phyloP scores from a whole-genome alignment of 306 rosid genomes.

The Casuarina glauca region DNA sequence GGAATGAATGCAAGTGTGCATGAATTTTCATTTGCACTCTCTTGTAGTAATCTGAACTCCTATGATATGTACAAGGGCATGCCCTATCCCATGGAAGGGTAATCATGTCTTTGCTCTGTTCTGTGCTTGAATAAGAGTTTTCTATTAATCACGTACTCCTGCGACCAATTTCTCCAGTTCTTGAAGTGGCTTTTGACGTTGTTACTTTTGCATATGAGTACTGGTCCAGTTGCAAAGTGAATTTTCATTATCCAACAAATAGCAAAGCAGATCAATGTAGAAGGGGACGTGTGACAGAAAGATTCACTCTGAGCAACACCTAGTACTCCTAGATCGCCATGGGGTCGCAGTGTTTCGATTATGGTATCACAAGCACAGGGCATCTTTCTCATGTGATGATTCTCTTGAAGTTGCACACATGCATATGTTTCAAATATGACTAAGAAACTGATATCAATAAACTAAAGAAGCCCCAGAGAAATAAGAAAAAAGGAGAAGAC shows the following conservation, averaged over 20 bases:
- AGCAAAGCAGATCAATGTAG: not conserved
- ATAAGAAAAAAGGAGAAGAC: slow-evolving; percentile 5
- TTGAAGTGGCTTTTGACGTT: not conserved
- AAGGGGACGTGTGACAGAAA: not conserved
- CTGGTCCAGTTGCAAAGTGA: not conserved
- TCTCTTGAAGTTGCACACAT: not conserved
- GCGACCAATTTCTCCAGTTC: not conserved
- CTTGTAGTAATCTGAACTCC: not conserved
- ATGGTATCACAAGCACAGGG: not conserved
- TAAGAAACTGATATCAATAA: not conserved
- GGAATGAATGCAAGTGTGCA: slow-evolving; percentile 5
- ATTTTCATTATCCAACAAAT: not conserved
- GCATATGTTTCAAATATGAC: slow-evolving; percentile 2
- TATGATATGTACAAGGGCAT: not conserved
- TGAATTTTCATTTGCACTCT: not conserved
- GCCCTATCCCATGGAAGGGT: not conserved
- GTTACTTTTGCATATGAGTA: not conserved
- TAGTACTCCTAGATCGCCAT: not conserved
- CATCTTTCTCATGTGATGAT: not conserved
- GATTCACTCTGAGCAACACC: not conserved
- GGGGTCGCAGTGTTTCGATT: not conserved
- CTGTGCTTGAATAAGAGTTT: not conserved
- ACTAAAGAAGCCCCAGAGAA: not conserved
- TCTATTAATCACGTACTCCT: not conserved
- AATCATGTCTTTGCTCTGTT: not conserved